Evolutionary conservation across 2,329 filamentous ascomycete genomes (phyloP), one percentile per base, ranked within the genome.

Genomic region (Acrocalymma vagum): DNA sequence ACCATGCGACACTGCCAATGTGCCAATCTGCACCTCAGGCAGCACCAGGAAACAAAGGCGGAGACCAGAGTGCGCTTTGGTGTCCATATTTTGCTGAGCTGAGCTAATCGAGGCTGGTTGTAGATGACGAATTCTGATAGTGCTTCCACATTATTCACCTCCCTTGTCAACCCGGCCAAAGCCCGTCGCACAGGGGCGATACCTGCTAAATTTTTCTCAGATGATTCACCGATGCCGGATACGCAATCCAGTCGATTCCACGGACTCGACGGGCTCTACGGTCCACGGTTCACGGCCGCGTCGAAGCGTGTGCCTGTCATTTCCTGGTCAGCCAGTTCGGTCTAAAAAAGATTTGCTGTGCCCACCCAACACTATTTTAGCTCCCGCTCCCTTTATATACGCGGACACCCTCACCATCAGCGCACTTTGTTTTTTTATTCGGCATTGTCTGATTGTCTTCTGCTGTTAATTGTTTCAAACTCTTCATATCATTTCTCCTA

Each of bases 351-450:
- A 46, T 56, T 60, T 60, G 55, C 49, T 51, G 18, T 26, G 21
- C 30, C 34, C 48, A 46, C 42, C 48, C 44, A 54, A 39, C 42
- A 55, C 60, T 62, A 62, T 48, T 59, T 60, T 65, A 65, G 62
- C 53, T 65, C 60, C 62, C 61, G 60, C 48, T n/a, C n/a, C 34
- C 45, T 38, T 59, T 55, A 54, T 55, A 60, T 59, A 57, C 44
- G 43, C 45, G 24, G 38, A 38, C 38, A 49, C 35, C 49, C 48
- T 48, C 35, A 26, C 38, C 42, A 22, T 30, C 32, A n/a, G n/a
- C n/a, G n/a, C n/a, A n/a, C 42, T 50, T 51, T 51, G 42, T 46
- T 37, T 43, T 37, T 26, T 42, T 41, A 39, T 49, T 36, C 42
- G 30, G 36, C 45, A 23, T 27, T 27, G 26, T 45, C 31, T 20